phyloP scores from a whole-genome alignment of 176 grass and related monocot species.

The Dendrocalamus sinicus region DNA sequence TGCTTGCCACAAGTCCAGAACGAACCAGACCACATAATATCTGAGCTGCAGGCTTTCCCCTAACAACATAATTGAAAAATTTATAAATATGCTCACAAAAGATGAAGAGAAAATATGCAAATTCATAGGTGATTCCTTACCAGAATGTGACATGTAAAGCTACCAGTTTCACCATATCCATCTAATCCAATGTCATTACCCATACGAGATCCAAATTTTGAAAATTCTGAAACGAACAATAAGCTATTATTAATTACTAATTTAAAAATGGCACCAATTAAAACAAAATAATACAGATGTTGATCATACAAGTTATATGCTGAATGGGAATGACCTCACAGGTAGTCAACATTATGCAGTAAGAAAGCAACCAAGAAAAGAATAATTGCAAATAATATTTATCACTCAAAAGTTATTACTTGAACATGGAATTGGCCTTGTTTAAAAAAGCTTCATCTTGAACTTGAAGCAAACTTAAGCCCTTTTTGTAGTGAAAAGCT shows the following conservation, averaged over 20 bases:
- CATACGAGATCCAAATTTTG: conserved; percentile 45
- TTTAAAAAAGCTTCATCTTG: neutral
- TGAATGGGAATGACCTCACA: neutral
- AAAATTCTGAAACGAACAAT: conserved; percentile 45
- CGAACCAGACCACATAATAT: conserved; percentile 91
- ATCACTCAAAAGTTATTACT: neutral
- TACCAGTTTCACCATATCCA: conserved; percentile 57
- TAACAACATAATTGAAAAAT: conserved; percentile 26
- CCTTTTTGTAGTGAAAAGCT: neutral
- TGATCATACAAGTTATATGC: conserved; percentile 17
- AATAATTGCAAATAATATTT: neutral
- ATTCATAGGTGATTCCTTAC: conserved; percentile 49
- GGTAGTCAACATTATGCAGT: neutral
- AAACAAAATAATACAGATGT: conserved; percentile 16
- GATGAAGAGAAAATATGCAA: conserved; percentile 30
- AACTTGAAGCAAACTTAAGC: neutral
- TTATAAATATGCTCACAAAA: conserved; percentile 15
- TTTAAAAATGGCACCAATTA: neutral
- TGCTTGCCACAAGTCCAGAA: conserved; percentile 95
- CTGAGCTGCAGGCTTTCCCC: conserved; percentile 66
- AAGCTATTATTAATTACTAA: neutral
- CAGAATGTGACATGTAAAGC: conserved; percentile 51
- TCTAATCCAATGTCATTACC: conserved; percentile 48
- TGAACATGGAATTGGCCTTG: neutral
- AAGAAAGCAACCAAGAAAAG: conserved; percentile 21